Conservation (phyloP, 495 filamentous ascomycete genomes). For the Penicillium salamii region DNA sequence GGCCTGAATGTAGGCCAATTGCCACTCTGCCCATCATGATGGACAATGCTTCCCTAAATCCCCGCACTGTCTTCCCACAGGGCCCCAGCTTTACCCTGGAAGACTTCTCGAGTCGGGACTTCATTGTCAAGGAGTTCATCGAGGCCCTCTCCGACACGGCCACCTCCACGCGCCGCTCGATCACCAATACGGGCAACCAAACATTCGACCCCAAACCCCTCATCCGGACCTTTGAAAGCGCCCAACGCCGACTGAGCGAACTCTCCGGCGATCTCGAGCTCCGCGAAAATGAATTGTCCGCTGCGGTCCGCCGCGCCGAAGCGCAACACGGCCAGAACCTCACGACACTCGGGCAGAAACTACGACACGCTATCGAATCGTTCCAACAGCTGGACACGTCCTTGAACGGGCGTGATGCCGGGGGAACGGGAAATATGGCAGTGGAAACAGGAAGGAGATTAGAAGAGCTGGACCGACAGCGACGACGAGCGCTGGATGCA, state of each 20-base stretch:
- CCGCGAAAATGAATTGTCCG: slow-evolving; percentile 84
- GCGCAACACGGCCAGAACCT: slow-evolving; percentile 86
- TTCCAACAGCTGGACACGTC: slow-evolving; percentile 86
- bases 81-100: slow-evolving; percentile 81
- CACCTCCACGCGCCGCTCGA: slow-evolving; percentile 73
- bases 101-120: slow-evolving; percentile 82
- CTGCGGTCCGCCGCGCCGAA: slow-evolving; percentile 86
- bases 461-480: slow-evolving; percentile 90
- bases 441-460: slow-evolving; percentile 93
- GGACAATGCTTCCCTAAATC: slow-evolving; percentile 39
- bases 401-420: slow-evolving; percentile 60
- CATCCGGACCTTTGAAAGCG: slow-evolving; percentile 91
- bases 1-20: too few species aligned
- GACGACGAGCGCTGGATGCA: slow-evolving; percentile 84
- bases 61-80: slow-evolving; percentile 68
- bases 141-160: slow-evolving; percentile 87
- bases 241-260: slow-evolving; percentile 71
- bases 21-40: slow-evolving; percentile 33
- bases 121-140: slow-evolving; percentile 96
- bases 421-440: slow-evolving; percentile 87
- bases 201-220: slow-evolving; percentile 97
- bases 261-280: slow-evolving; percentile 83
- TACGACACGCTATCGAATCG: slow-evolving; percentile 84
- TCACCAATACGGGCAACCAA: slow-evolving; percentile 43
- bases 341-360: slow-evolving; percentile 76